Percentiles rank a stretch among this genome's conserved stretches.
phyloP scores from a whole-genome alignment of 495 filamentous ascomycete genomes.

The Penicillium lividum region DNA sequence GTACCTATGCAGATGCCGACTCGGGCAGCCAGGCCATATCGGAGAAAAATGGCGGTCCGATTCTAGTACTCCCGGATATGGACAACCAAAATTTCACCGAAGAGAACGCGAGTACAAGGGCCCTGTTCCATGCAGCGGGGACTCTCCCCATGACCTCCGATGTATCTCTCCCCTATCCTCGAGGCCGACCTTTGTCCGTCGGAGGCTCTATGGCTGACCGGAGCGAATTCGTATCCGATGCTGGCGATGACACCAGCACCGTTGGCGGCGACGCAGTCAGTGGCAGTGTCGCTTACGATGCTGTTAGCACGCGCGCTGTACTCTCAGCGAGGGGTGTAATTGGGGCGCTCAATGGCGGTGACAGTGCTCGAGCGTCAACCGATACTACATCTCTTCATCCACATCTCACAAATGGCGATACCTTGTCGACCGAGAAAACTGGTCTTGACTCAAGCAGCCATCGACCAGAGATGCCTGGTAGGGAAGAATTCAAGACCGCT shows the following conservation, averaged over 20 bases:
- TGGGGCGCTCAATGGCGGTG: slow-evolving; percentile 16
- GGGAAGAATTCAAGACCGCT: slow-evolving; percentile 32
- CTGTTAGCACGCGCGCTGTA: slow-evolving; percentile 42
- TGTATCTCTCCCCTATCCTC: slow-evolving; percentile 19
- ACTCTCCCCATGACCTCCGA: slow-evolving; percentile 31
- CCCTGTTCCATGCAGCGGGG: slow-evolving; percentile 38
- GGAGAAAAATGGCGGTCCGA: slow-evolving; percentile 27
- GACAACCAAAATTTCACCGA: slow-evolving; percentile 30
- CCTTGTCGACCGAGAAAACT: slow-evolving; percentile 1
- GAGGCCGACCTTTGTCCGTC: slow-evolving; percentile 28
- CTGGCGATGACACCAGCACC: slow-evolving; percentile 32
- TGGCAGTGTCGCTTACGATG: slow-evolving; percentile 24
- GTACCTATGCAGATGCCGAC: slow-evolving; percentile 8
- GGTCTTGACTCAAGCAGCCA: slow-evolving; percentile 14
- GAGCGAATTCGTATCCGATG: slow-evolving; percentile 37
- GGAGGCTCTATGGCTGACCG: slow-evolving; percentile 34
- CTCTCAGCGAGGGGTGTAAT: slow-evolving; percentile 34
- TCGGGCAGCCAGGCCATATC: slow-evolving; percentile 10
- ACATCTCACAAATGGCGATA: slow-evolving; percentile 7
- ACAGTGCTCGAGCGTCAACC: slow-evolving; percentile 27
- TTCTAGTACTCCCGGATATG: slow-evolving; percentile 36
- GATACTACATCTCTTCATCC: slow-evolving; percentile 31
- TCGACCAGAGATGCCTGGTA: slow-evolving; percentile 35
- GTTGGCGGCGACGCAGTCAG: slow-evolving; percentile 32
- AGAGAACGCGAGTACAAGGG: slow-evolving; percentile 40